phyloP scores from a whole-genome alignment of 345 rosid genomes.

The Kandelia obovata region DNA sequence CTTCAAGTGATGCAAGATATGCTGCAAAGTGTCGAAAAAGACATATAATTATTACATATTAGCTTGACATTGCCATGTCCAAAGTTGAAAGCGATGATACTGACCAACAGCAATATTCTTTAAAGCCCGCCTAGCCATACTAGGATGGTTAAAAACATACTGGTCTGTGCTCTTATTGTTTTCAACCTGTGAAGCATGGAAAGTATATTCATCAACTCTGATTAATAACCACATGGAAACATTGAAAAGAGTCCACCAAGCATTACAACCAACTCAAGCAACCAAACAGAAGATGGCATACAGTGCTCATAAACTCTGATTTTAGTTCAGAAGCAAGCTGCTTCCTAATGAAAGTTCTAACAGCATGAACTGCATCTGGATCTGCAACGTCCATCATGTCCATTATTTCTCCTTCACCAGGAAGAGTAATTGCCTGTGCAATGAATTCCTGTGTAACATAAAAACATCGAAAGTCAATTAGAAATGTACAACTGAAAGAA shows the following conservation, averaged over 20 bases:
- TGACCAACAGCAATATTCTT: slow-evolving; percentile 83
- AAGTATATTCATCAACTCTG: slow-evolving; percentile 4
- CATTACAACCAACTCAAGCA: neutral
- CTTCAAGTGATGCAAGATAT: slow-evolving; percentile 83
- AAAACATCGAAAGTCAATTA: neutral
- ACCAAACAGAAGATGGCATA: slow-evolving; percentile 27
- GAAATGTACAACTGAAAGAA: neutral
- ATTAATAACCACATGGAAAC: neutral
- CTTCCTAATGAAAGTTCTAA: slow-evolving; percentile 76
- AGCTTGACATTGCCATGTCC: neutral
- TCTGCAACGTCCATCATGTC: slow-evolving; percentile 98
- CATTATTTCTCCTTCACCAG: slow-evolving; percentile 98
- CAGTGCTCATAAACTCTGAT: slow-evolving; percentile 65
- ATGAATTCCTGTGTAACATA: slow-evolving; percentile 67
- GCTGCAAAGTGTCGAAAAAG: slow-evolving; percentile 35
- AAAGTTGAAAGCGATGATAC: slow-evolving; percentile 12
- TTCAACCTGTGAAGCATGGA: slow-evolving; percentile 47
- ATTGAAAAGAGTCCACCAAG: neutral
- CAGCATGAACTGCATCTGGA: slow-evolving; percentile 96
- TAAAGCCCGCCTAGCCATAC: slow-evolving; percentile 81
- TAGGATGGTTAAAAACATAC: slow-evolving; percentile 74
- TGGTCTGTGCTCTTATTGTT: slow-evolving; percentile 69
- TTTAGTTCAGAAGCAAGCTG: slow-evolving; percentile 85
- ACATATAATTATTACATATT: neutral
- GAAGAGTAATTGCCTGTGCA: slow-evolving; percentile 83